Evolutionary conservation across 106 monocot genomes (phyloP), one percentile per base, ranked within the genome.

Genomic region (Phalaenopsis aphrodite): DNA sequence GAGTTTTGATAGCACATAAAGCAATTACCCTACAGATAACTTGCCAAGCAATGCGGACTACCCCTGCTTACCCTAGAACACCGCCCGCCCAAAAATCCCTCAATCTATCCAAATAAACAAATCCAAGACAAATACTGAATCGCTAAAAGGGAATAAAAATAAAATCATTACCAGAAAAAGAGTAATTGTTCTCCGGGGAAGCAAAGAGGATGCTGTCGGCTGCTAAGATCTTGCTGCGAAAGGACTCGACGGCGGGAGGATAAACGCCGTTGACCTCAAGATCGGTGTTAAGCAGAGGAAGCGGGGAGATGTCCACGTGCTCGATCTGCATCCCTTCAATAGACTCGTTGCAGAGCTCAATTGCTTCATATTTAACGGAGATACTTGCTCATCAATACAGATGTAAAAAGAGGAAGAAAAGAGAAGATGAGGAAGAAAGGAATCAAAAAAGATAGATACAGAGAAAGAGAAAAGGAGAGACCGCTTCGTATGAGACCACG

Each of bases 131-230:
- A 3, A 52, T 12, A 52, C 14, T 12, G 52, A 52, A 52, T 12
- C 14, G 12, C 2, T 10, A 16, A 39, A 1, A n/a, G 18, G 1
- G 23, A 30, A 76, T 4, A 3, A 49, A 49, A 74, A 10, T 24
- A 1, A 8, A 49, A 43, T n/a, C 41, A 43, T 57, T 69, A 92
- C 92, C 90, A 2, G 92, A 41, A 48, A 90, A 56, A 65, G 90
- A 90, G 72, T 90, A 90, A 78, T 93, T 93, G 85, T 90, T 88
- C 80, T 93, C 93, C 0, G 93, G 93, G 18, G 86, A 85, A 38
- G 87, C 90, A 55, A 93, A 93, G 81, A 93, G 88, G 58, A 90
- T 38, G 52, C 81, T 78, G 64, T 93, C 88, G 5, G 93, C 88
- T n/a, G 77, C 86, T 5, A 77, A 78, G n/a, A 93, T 85, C 85